Base-by-base conservation (phyloP, 805 yeast genomes). In the Candida chilensis region DNA sequence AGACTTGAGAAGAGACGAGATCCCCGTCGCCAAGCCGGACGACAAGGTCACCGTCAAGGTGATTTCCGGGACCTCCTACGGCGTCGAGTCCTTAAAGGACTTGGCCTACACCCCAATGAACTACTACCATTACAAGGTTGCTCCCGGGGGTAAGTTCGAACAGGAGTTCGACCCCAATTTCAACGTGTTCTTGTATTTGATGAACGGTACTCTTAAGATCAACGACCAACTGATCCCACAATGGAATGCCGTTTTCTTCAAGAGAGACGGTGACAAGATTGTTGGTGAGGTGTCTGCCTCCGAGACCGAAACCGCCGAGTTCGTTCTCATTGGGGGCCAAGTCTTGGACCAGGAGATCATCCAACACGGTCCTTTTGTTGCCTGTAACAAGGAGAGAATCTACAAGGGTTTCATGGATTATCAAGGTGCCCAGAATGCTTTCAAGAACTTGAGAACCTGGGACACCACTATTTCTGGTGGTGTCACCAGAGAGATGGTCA, bases 301-400 rank as follows among this genome's bases (percentile, higher is more conserved):
- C 13, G 64, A 65, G 7, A 37, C 35, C 2, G 57, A 60, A 21
- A 61, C 57, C 20, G 57, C 85, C 2, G 75, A 78, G 40, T 77
- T 85, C 45, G 77, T 80, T 4, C 39, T 85, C n/a, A 61, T 85
- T 37, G 92, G 86, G 19, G 95, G 95, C 34, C 54, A 81, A 48
- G 68, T 71, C 14, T 58, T 84, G 33, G 70, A 83, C 41, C 95
- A 86, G 58, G 71, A 74, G 12, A 65, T 81, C 32, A 81, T 84
- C 19, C 95, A 87, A 48, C 79, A 86, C 48, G 96, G 96, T 12
- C 96, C 96, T 10, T 88, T 87, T 48, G 96, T 87, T 13, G 90
- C 83, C 37, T 71, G 82, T 5, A 57, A 79, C 15, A 64, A 66
- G 32, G 80, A 74, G 31, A 73, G 71, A 38, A 78, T 87, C 36